These are phyloP conservation scores for Arctostaphylos glauca DNA, from an alignment of 148 eudicot genomes.

Conservation along the genomic window DNA sequence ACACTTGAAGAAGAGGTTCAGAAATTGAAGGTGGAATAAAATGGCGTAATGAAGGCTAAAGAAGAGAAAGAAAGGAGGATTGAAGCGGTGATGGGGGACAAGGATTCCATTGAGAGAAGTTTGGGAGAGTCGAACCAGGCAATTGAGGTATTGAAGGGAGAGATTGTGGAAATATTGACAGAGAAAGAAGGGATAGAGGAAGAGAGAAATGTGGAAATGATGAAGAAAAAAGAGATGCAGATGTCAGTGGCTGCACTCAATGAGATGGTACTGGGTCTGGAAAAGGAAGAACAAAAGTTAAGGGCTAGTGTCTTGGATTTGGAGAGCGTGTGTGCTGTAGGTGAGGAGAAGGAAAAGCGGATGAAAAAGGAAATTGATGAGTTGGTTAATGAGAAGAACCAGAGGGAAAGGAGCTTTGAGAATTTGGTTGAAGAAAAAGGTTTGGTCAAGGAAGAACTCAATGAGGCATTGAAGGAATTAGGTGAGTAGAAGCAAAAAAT, in stretches of 20 bases:
- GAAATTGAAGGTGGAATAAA: slow-evolving; percentile 29
- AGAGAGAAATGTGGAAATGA: slow-evolving; percentile 26
- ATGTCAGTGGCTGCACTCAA: slow-evolving; percentile 27
- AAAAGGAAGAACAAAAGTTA: slow-evolving; percentile 37
- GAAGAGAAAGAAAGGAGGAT: slow-evolving; percentile 35
- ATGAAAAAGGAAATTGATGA: slow-evolving; percentile 25
- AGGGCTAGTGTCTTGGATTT: slow-evolving; percentile 25
- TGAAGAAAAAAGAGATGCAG: slow-evolving; percentile 37
- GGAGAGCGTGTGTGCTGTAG: slow-evolving; percentile 44
- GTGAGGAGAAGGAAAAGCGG: slow-evolving; percentile 28
- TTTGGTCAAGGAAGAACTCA: slow-evolving; percentile 24
- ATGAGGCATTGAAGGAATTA: slow-evolving; percentile 26
- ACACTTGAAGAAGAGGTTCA: slow-evolving; percentile 22
- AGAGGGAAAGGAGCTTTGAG: slow-evolving; percentile 30
- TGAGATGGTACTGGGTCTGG: slow-evolving; percentile 26
- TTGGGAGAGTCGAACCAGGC: slow-evolving; percentile 28
- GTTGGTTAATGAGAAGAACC: slow-evolving; percentile 40
- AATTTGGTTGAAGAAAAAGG: slow-evolving; percentile 36
- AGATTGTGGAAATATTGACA: slow-evolving; percentile 26
- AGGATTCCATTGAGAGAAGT: slow-evolving; percentile 21
- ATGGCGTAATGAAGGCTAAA: slow-evolving; percentile 25
- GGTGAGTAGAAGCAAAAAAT: slow-evolving; percentile 33
- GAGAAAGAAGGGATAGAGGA: slow-evolving; percentile 37
- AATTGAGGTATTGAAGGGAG: slow-evolving; percentile 34
- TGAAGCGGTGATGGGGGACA: slow-evolving; percentile 15